phyloP scores from a whole-genome alignment of 352 stramenopile species.

The Pseudoperonospora humuli region DNA sequence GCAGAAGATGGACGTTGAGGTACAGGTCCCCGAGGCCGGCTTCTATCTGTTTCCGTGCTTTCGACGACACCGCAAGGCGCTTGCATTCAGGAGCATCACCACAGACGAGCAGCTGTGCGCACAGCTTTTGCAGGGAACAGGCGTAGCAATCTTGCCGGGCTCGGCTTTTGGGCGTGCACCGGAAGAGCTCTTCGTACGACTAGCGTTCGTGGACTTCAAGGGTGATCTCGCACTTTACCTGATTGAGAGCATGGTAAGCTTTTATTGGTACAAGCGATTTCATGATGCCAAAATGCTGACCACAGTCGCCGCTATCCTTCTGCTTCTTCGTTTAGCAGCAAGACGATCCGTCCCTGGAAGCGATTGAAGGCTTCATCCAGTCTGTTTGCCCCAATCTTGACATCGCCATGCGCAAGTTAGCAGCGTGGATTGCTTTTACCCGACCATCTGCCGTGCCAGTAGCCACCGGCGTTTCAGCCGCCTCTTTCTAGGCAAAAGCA shows the following conservation, averaged over 20 bases:
- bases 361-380: slow-evolving; percentile 79
- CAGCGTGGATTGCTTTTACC: slow-evolving; percentile 51
- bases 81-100: slow-evolving; percentile 49
- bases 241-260: slow-evolving; percentile 78
- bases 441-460: slow-evolving; percentile 14
- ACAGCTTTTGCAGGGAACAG: slow-evolving; percentile 73
- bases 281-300: slow-evolving; percentile 7
- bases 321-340: slow-evolving; percentile 28
- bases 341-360: slow-evolving; percentile 58
- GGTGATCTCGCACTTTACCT: slow-evolving; percentile 81
- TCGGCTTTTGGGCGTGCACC: slow-evolving; percentile 74
- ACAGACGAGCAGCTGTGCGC: slow-evolving; percentile 73
- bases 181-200: slow-evolving; percentile 67
- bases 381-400: slow-evolving; percentile 84
- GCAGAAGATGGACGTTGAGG: slow-evolving; percentile 76
- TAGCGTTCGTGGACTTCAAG: slow-evolving; percentile 87
- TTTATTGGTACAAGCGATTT: background rate
- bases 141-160: slow-evolving; percentile 77
- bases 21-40: slow-evolving; percentile 63
- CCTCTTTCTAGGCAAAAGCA: background rate
- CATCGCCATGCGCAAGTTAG: slow-evolving; percentile 70
- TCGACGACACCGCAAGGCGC: slow-evolving; percentile 51
- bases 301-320: background rate
- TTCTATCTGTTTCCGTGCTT: slow-evolving; percentile 87
- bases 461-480: slow-evolving; percentile 2